Base-by-base conservation (phyloP, 106 monocot species). In the Gastrodia elata region DNA sequence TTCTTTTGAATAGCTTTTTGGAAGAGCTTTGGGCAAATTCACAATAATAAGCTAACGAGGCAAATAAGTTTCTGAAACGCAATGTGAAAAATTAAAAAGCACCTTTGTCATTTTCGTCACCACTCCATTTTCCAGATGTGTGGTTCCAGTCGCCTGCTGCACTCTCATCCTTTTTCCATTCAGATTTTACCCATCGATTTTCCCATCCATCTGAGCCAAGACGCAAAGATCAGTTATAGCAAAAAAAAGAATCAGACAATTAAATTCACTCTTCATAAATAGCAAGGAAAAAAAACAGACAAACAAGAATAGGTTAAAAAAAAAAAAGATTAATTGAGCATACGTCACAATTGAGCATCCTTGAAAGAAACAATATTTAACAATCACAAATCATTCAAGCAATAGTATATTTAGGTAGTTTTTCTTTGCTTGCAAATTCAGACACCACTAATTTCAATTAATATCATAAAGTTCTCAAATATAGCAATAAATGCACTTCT, bases 161-260 rank as follows among this genome's bases (percentile, higher is more conserved):
- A 64, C 80, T 84, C 65, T 93, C 93, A 83, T 89, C 89, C 59
- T 82, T 89, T 79, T 93, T 93, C 93, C 93, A 93, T 49, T 93
- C 89, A 67, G 93, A 93, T 65, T 89, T 84, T 71, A 93, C 93
- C 93, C 93, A 93, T 6, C 83, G 72, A 35, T 72, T 68, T 43
- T 93, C 93, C 93, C 93, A 93, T 48, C 85, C 92, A 82, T 93
- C 92, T 93, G 28, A 10, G 67, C 27, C 35, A 68, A 41, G 24
- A 72, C 13, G 38, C 35, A 20, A 11, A 37, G 34, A 18, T 0
- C 16, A 67, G 16, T 67, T 37, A 67, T 34, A 5, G 36, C 34
- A 15, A 67, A 1, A 67, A 37, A 36, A 34, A 37, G 26, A 36
- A 36, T 18, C 65, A 6, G 18, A 36, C n/a, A n/a, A n/a, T n/a